A percentile compares a stretch with the other conserved stretches of the same genome.
These are phyloP conservation scores for Naganishia sp. DNA, from an alignment of 1,284 basidiomycete genomes.

Conservation along the genomic window DNA sequence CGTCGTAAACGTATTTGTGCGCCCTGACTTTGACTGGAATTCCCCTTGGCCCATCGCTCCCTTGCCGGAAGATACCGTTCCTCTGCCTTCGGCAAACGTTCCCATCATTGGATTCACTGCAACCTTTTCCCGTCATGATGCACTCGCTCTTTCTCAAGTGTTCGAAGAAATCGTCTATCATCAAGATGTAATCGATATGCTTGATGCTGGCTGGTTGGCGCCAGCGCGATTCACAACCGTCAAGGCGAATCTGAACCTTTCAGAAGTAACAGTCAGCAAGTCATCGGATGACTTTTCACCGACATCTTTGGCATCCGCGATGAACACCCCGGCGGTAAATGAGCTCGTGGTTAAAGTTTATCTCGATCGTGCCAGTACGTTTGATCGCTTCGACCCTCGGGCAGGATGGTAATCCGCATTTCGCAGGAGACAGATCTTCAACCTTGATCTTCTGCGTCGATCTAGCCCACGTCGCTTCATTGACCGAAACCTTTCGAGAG, in stretches of 20 bases:
- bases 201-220: slow-evolving; percentile 88
- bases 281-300: slow-evolving; percentile 76
- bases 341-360: slow-evolving; percentile 74
- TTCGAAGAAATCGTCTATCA: slow-evolving; percentile 94
- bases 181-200: slow-evolving; percentile 88
- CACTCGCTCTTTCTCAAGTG: slow-evolving; percentile 80
- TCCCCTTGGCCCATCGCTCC: no score
- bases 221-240: slow-evolving; percentile 80
- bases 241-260: slow-evolving; percentile 69
- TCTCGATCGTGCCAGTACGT: slow-evolving; percentile 72
- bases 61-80: background rate
- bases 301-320: slow-evolving; percentile 70
- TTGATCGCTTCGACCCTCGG: no score
- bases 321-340: slow-evolving; percentile 77
- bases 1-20: no score
- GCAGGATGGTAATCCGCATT: background rate
- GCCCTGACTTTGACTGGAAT: no score
- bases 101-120: slow-evolving; percentile 95
- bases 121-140: slow-evolving; percentile 90
- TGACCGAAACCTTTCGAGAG: slow-evolving; percentile 72
- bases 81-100: slow-evolving; percentile 51
- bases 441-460: slow-evolving; percentile 91
- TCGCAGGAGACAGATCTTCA: slow-evolving; percentile 66
- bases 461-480: slow-evolving; percentile 73
- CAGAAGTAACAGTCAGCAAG: slow-evolving; percentile 65